Conservation (phyloP, 2,329 filamentous ascomycete genomes). For the Xylaria sp. region DNA sequence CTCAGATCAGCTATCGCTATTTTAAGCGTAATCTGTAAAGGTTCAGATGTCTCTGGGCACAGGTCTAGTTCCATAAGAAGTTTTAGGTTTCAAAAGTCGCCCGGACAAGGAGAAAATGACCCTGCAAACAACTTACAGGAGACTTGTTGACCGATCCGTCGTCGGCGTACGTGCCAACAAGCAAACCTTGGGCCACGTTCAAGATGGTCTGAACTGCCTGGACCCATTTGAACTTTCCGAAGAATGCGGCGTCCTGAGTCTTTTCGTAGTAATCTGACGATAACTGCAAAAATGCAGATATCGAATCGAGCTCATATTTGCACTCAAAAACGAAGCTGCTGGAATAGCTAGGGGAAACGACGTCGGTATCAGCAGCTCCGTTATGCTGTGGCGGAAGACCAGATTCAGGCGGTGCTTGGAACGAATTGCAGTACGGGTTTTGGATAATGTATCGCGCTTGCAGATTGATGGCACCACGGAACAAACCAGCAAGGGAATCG, state of each 20-base stretch:
- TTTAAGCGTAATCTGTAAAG: neutral
- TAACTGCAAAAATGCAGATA: slow-evolving; percentile 79
- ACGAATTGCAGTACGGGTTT: slow-evolving; percentile 90
- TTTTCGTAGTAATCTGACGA: slow-evolving; percentile 76
- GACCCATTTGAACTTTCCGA: slow-evolving; percentile 75
- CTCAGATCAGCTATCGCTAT: neutral
- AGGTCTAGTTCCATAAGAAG: neutral
- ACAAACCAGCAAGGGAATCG: slow-evolving; percentile 73
- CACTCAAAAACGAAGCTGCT: slow-evolving; percentile 79
- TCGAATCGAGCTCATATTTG: slow-evolving; percentile 85
- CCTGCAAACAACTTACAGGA: slow-evolving; percentile 46
- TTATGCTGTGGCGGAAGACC: slow-evolving; percentile 68
- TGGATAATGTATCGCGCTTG: slow-evolving; percentile 76
- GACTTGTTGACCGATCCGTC: slow-evolving; percentile 62
- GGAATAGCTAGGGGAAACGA: slow-evolving; percentile 71
- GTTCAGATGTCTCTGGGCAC: neutral
- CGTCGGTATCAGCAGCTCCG: slow-evolving; percentile 68
- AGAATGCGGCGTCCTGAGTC: slow-evolving; percentile 73
- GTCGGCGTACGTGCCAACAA: slow-evolving; percentile 74
- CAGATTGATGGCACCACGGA: slow-evolving; percentile 79
- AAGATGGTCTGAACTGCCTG: slow-evolving; percentile 73
- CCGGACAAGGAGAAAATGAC: neutral
- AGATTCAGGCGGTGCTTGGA: slow-evolving; percentile 85
- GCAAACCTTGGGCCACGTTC: slow-evolving; percentile 52
- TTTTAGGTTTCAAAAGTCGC: neutral